phyloP scores from a whole-genome alignment of 116 monocot genomes.

The Phalaenopsis hybrid region DNA sequence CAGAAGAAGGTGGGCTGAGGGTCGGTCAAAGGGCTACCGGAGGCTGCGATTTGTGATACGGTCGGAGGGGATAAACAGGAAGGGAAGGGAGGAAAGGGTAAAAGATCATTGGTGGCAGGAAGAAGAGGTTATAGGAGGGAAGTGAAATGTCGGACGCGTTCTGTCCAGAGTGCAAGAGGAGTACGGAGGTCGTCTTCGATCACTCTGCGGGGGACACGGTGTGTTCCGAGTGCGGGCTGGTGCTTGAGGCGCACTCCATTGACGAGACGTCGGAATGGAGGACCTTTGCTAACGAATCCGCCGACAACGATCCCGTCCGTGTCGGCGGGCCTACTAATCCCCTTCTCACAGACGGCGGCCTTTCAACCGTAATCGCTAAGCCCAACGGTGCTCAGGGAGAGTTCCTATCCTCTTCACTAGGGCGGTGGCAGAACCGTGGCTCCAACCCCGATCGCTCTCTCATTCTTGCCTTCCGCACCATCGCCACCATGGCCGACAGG shows the following conservation, averaged over 20 bases:
- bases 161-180: slow-evolving; percentile 23
- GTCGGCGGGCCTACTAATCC: slow-evolving; percentile 24
- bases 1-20: neutral
- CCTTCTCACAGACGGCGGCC: slow-evolving; percentile 16
- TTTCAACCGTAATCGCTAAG: slow-evolving; percentile 25
- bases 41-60: neutral
- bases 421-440: slow-evolving; percentile 20
- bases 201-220: slow-evolving; percentile 24
- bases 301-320: slow-evolving; percentile 20
- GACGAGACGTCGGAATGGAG: slow-evolving; percentile 31
- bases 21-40: neutral
- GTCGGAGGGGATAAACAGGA: neutral
- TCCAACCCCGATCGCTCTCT: slow-evolving; percentile 16
- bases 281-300: slow-evolving; percentile 24
- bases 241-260: slow-evolving; percentile 24
- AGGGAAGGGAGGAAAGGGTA: neutral
- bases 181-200: slow-evolving; percentile 19
- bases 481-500: slow-evolving; percentile 29
- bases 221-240: slow-evolving; percentile 27
- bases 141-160: slow-evolving; percentile 12
- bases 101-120: neutral
- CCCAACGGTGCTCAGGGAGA: slow-evolving; percentile 13
- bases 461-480: slow-evolving; percentile 20
- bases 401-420: slow-evolving; percentile 14
- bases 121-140: neutral